Evolutionary conservation across 2,329 filamentous ascomycete species (phyloP), one percentile per base, ranked within the genome.

Genomic region (Botrytis hyacinthi): DNA sequence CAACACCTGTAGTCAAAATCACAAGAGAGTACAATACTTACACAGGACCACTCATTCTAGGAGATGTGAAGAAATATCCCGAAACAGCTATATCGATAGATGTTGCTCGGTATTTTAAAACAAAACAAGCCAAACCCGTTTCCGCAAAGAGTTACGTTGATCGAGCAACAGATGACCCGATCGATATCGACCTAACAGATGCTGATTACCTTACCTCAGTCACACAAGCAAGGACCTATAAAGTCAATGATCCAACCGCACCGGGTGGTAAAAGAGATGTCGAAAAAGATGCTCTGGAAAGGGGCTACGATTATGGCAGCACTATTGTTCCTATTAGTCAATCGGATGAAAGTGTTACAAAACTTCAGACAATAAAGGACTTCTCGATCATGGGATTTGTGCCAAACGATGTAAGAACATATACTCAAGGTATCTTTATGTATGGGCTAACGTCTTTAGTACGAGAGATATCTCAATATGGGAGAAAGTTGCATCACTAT

Each of bases 341-440:
- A 78, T 92, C 92, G 0, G 95, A 99, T 78, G 88, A 92, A 81
- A 94, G 95, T 77, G 90, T 98, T 73, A 97, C 94, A n/a, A 94
- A 92, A 76, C 86, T 98, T 48, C 91, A 97, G 78, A 96, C 94
- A 0, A 82, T 84, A 16, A 91, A 92, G 74, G 87, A 88, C 12
- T 90, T 98, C 73, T 91, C 94, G 5, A 91, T 99, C 60, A 85
- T 99, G 70, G 96, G 96, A 0, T 99, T 99, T 78, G 88, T 98
- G 44, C 89, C 90, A 4, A 88, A 84, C 3, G 32, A 67, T 35
- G 71, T 72, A 72, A 69, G 71, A 12, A 32, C 18, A 18, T 32
- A 63, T 22, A 20, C 16, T 32, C 18, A 29, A 65, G 12, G 5
- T 10, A 71, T 26, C 2, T 35, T 71, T 54, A 59, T 71, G 18